Percentiles rank a stretch among this genome's conserved stretches.
phyloP scores from a whole-genome alignment of 2,329 filamentous ascomycete species.

The Alternaria viburni region DNA sequence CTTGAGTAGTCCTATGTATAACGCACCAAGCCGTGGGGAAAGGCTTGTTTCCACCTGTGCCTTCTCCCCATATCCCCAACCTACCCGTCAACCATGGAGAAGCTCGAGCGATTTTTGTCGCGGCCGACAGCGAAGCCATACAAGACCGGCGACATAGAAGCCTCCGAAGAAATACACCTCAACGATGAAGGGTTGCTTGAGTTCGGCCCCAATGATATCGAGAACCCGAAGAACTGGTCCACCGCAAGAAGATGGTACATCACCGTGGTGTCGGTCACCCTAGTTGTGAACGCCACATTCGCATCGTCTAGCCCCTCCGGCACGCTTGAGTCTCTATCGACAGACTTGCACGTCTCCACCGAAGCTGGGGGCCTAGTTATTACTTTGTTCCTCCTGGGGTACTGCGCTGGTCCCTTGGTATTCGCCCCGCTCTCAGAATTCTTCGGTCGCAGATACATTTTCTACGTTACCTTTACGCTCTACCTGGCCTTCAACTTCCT shows the following conservation, averaged over 20 bases:
- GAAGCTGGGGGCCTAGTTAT: background rate
- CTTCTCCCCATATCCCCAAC: background rate
- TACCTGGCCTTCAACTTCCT: background rate
- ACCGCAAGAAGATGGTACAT: background rate
- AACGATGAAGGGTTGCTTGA: background rate
- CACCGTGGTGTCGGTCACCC: background rate
- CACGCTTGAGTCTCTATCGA: background rate
- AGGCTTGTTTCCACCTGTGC: too few species aligned
- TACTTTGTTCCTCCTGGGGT: background rate
- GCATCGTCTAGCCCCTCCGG: background rate
- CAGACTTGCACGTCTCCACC: background rate
- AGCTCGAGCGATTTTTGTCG: background rate
- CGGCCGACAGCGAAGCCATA: background rate
- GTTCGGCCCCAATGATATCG: background rate
- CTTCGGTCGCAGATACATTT: background rate
- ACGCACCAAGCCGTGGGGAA: background rate
- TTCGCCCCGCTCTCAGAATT: background rate
- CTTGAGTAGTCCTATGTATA: background rate
- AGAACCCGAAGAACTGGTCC: background rate
- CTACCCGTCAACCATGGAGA: background rate
- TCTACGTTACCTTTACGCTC: background rate
- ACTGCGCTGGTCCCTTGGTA: background rate
- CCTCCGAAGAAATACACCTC: background rate
- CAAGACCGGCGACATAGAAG: background rate
- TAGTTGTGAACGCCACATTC: background rate